phyloP scores from a whole-genome alignment of 352 stramenopile genomes.

The Phytophthora pinifolia region DNA sequence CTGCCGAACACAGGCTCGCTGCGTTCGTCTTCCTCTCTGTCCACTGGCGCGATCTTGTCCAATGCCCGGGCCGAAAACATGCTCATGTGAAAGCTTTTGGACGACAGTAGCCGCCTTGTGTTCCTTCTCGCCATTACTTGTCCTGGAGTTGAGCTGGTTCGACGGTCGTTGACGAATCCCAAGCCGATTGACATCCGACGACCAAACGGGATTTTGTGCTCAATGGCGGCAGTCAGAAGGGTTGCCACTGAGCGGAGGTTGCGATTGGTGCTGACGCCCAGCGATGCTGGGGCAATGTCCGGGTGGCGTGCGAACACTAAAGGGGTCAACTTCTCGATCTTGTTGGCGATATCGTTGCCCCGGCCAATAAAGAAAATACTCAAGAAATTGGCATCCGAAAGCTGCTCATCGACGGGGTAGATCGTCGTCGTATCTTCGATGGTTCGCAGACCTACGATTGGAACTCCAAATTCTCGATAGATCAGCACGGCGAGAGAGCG shows the following conservation, averaged over 20 bases:
- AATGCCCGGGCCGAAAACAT: slow-evolving; percentile 20
- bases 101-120: background rate
- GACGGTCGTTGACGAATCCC: slow-evolving; percentile 23
- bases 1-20: slow-evolving; percentile 10
- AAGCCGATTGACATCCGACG: slow-evolving; percentile 26
- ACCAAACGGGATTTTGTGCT: slow-evolving; percentile 32
- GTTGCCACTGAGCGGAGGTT: slow-evolving; percentile 42
- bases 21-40: slow-evolving; percentile 19
- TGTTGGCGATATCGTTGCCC: slow-evolving; percentile 41
- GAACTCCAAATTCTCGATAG: slow-evolving; percentile 64
- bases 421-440: slow-evolving; percentile 50
- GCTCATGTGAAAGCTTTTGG: slow-evolving; percentile 22
- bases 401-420: slow-evolving; percentile 49
- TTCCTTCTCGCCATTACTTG: slow-evolving; percentile 10
- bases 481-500: slow-evolving; percentile 49
- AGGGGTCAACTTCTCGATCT: slow-evolving; percentile 59
- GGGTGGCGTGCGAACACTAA: slow-evolving; percentile 45
- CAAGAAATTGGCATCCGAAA: slow-evolving; percentile 48
- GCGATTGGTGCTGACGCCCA: slow-evolving; percentile 31
- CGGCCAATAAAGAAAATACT: slow-evolving; percentile 68
- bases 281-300: slow-evolving; percentile 45
- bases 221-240: slow-evolving; percentile 30
- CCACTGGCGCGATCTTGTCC: slow-evolving; percentile 32
- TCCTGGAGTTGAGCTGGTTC: slow-evolving; percentile 7
- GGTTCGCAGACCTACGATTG: slow-evolving; percentile 57